These are phyloP conservation scores for Arachis stenosperma DNA, from an alignment of 306 rosid genomes.

Conservation along the genomic window DNA sequence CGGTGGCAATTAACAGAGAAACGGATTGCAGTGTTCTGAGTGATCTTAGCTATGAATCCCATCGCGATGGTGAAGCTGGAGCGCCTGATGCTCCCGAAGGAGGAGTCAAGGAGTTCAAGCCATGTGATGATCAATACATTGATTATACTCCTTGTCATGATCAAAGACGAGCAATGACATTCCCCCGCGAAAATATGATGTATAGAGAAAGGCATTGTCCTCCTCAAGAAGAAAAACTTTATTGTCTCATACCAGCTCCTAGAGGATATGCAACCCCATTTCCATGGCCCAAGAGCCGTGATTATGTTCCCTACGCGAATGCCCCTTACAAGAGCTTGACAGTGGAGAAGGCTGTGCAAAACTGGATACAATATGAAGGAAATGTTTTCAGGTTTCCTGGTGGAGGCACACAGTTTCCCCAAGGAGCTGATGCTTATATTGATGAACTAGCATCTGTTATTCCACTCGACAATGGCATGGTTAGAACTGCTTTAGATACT, in stretches of 20 bases:
- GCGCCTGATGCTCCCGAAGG: constrained; percentile 39
- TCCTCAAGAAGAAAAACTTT: constrained; percentile 64
- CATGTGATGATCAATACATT: constrained; percentile 51
- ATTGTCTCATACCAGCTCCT: constrained; percentile 83
- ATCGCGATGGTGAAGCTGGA: constrained; percentile 56
- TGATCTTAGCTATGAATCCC: constrained; percentile 73
- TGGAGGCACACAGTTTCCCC: constrained; percentile 89
- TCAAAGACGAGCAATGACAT: constrained; percentile 73
- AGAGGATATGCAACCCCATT: constrained; percentile 77
- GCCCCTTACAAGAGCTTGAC: constrained; percentile 81
- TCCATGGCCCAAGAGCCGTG: constrained; percentile 83
- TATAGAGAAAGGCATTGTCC: constrained; percentile 89
- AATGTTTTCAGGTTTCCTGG: constrained; percentile 84
- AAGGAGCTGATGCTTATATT: constrained; percentile 85
- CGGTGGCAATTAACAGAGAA: constrained; percentile 65
- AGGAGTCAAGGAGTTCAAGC: constrained; percentile 53
- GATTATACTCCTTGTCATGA: constrained; percentile 90
- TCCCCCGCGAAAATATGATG: constrained; percentile 69
- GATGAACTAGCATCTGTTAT: constrained; percentile 73
- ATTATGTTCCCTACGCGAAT: constrained; percentile 79
- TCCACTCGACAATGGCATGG: constrained; percentile 70
- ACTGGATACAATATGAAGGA: constrained; percentile 90
- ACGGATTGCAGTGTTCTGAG: constrained; percentile 74
- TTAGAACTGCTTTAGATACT: constrained; percentile 78
- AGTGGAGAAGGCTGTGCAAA: constrained; percentile 88